Evolutionary conservation across 495 filamentous ascomycete genomes (phyloP), one percentile per base, ranked within the genome.

Genomic region (Pyrenula massariospora): DNA sequence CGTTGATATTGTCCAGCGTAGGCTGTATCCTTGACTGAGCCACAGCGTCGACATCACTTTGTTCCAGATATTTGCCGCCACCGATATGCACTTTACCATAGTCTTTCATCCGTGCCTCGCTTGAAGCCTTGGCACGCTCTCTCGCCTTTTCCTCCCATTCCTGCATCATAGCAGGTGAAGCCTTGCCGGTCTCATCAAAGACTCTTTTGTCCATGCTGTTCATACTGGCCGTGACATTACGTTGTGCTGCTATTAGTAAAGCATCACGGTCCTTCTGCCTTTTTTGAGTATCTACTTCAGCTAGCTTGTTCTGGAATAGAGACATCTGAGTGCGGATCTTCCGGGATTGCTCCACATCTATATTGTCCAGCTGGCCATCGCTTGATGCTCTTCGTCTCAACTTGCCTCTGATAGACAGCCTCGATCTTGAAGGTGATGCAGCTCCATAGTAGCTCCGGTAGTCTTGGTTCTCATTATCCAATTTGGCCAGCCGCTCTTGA

Each of bases 1-100:
- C 84, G 52, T 83, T 82, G 42, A 98, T 94, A 60, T 95, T 89
- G 63, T 96, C 87, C n/a, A 98, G 67, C 0, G 93, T 81, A 19
- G 93, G 93, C 67, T 89, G 87, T n/a, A 98, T 77, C 62, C 85
- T 84, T 25, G 78, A 77, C 10, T 81, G 80, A 0, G 93, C 93
- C 58, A 96, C 84, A 11, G 79, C 81, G 56, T 96, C 85, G 48
- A 98, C 78, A 53, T 89, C 89, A 2, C 81, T 76, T 67, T 84
- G 80, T 52, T 92, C 83, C 71, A 97, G 80, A 57, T 84, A 86
- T 63, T 80, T 87, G 0, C 89, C 86, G 22, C 85, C 83, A 22
- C 94, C 92, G 53, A 98, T 84, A 59, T 90, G 78, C 48, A 96
- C 76, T 63, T 82, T 85, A 22, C 84, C 80, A 54, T 78, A 70